Evolutionary conservation across 352 stramenopile species (phyloP).

Genomic region (Phytophthora nicotianae): DNA sequence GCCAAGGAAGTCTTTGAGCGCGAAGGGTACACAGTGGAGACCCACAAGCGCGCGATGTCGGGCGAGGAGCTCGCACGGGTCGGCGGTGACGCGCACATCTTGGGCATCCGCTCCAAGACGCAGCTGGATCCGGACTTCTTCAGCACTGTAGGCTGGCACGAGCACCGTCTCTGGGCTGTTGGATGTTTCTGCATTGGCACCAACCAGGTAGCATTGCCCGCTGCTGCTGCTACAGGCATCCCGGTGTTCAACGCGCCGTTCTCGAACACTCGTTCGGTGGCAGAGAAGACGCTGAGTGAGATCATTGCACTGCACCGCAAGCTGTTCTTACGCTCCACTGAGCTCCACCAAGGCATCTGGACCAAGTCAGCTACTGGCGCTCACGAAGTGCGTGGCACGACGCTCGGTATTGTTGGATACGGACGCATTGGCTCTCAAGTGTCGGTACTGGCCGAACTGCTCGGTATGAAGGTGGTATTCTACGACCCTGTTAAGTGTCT

Average conservation of each 20-base stretch:
- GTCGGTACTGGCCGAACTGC: conserved; percentile 77
- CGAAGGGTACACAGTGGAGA: conserved; percentile 79
- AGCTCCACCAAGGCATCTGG: conserved; percentile 79
- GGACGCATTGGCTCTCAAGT: conserved; percentile 85
- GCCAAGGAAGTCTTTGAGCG: conserved; percentile 78
- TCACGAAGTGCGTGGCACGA: conserved; percentile 84
- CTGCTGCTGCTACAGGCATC: conserved; percentile 65
- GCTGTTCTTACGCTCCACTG: conserved; percentile 78
- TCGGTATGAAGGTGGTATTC: conserved; percentile 96
- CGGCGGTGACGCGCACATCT: conserved; percentile 74
- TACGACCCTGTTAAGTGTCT: conserved; percentile 92
- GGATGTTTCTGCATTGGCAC: conserved; percentile 88
- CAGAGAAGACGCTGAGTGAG: conserved; percentile 84
- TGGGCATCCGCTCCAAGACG: conserved; percentile 86
- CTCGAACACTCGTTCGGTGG: conserved; percentile 87
- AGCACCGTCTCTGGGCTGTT: conserved; percentile 78
- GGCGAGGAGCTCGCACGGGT: conserved; percentile 76
- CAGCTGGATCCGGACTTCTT: conserved; percentile 83
- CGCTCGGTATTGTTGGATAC: conserved; percentile 81
- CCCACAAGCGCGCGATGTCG: conserved; percentile 76
- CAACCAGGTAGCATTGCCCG: conserved; percentile 75
- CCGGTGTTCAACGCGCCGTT: conserved; percentile 88
- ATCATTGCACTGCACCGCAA: conserved; percentile 85
- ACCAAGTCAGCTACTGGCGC: conserved; percentile 80
- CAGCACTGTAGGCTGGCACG: conserved; percentile 76